Percentiles rank a stretch among this genome's conserved stretches.
Evolutionary conservation across 108 stramenopile species (phyloP).

Genomic region (Pseudonitzschia multiseries): DNA sequence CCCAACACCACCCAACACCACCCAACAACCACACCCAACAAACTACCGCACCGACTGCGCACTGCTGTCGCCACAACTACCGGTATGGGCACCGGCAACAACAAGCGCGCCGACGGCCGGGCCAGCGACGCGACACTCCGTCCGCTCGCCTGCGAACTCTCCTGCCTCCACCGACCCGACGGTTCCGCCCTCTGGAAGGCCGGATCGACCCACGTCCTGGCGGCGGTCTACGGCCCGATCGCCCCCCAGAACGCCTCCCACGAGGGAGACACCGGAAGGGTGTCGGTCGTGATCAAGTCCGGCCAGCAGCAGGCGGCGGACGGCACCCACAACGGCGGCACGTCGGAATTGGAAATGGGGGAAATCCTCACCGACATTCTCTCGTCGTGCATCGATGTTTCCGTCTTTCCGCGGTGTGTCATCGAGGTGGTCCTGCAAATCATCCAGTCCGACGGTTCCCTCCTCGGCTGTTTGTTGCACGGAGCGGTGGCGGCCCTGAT

Average conservation of each 20-base stretch:
- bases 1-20: too few species aligned
- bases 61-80: too few species aligned
- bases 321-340: too few species aligned
- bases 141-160: slow-evolving; percentile 84
- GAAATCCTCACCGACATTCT: slow-evolving; percentile 55
- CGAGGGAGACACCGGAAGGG: slow-evolving; percentile 32
- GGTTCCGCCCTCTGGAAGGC: slow-evolving; percentile 80
- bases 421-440: slow-evolving; percentile 65
- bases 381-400: slow-evolving; percentile 46
- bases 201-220: slow-evolving; percentile 84
- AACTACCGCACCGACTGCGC: too few species aligned
- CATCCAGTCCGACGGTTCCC: slow-evolving; percentile 73
- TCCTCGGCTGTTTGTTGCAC: slow-evolving; percentile 63
- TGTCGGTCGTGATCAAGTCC: slow-evolving; percentile 70
- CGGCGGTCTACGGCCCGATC: slow-evolving; percentile 85
- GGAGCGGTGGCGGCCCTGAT: slow-evolving; percentile 80
- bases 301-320: slow-evolving; percentile 32
- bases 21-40: too few species aligned
- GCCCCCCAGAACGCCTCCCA: slow-evolving; percentile 68
- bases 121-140: slow-evolving; percentile 57
- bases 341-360: slow-evolving; percentile 57
- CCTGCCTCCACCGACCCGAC: slow-evolving; percentile 69
- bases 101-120: slow-evolving; percentile 46
- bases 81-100: too few species aligned
- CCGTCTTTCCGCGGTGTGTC: slow-evolving; percentile 66